Base-by-base conservation (phyloP, 1,139 yeast species). In the Geotrichum restrictum region DNA sequence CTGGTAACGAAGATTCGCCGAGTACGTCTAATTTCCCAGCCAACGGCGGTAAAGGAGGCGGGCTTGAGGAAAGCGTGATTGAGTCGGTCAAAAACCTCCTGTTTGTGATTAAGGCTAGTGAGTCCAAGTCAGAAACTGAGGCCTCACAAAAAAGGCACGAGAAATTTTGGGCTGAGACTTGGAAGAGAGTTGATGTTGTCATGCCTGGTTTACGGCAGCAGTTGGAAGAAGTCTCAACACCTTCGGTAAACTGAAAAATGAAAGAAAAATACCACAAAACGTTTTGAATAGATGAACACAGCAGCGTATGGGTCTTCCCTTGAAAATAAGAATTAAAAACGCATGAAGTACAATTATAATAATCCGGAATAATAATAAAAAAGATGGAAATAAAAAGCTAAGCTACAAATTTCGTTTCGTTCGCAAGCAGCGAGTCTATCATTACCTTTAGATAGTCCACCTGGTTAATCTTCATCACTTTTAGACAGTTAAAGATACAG, bases 71-170 rank as follows among this genome's bases (percentile, higher is more conserved):
- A 62, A 78, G 84, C 6, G 79, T 80, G 1, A 68, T 75, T 3
- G 94, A 85, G 67, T 72, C 82, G 45, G 69, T 85, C 56, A 84
- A 84, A 68, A 86, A 85, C 59, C 74, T 77, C 36, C 61, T 78
- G 43, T 61, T 77, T 51, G 80, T 79, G 3, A 71, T 75, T 56
- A 66, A 60, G 38, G 59, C 67, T 21, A 62, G 71, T 16, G 66
- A 73, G 56, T 74, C 74, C 10, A 71, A 69, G 37, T 74, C 29
- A 24, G 29, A 24, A 24, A 29, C 36, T 32, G 69, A 72, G 6
- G 74, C 73, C 51, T 18, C 37, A 8, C 29, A 37, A 27, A 44
- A 37, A 4, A 41, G 40, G n/a, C 22, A 16, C 29, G 64, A 62
- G 16, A 68, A 67, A 48, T 67, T 79, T 59, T 69, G 74, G 72